Base-by-base conservation (phyloP, 768 basidiomycete genomes). In the Psilocybe tampanensis region DNA sequence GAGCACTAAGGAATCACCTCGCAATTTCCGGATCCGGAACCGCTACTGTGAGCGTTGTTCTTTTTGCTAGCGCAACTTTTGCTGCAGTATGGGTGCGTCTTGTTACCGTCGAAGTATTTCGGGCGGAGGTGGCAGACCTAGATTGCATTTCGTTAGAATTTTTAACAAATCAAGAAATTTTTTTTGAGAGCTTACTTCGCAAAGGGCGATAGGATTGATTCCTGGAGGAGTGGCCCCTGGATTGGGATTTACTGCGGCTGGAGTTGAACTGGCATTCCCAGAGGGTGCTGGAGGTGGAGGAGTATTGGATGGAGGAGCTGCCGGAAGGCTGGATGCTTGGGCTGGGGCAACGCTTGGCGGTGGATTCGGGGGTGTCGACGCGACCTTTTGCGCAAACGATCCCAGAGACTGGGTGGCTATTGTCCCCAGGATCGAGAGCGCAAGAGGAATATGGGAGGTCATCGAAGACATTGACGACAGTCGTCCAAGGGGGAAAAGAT, bases 111-210 rank as follows among this genome's bases (percentile, higher is more conserved):
- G 60, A 74, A 73, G 63, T 80, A 79, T 61, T 82, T 87, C 21
- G 85, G 84, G 47, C 80, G 78, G 32, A 72, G 59, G 55, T 83
- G 80, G 64, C 86, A 88, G 41, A 76, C 72, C 86, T 87, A 48
- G n/a, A n/a, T n/a, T 19, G 13, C 53, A n/a, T 45, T 44, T 56
- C 43, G 43, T 50, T 44, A 56, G 51, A 36, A n/a, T 52, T 18
- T 47, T 9, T 5, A 29, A 29, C 4, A 29, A 9, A 5, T 5
- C 29, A 29, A 29, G 9, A 29, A 29, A 29, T 29, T 5, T 5
- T 5, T 5, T 29, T 29, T 29, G 39, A 45, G 21, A 12, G 70
- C 78, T 54, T 64, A 86, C 85, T 62, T 85, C 78, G 69, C 85
- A 87, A 34, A 83, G 69, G 47, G 65, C 73, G 13, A 72, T 70